These are phyloP conservation scores for Cordyceps tenuipes DNA, from an alignment of 2,329 filamentous ascomycete species.

Conservation along the genomic window DNA sequence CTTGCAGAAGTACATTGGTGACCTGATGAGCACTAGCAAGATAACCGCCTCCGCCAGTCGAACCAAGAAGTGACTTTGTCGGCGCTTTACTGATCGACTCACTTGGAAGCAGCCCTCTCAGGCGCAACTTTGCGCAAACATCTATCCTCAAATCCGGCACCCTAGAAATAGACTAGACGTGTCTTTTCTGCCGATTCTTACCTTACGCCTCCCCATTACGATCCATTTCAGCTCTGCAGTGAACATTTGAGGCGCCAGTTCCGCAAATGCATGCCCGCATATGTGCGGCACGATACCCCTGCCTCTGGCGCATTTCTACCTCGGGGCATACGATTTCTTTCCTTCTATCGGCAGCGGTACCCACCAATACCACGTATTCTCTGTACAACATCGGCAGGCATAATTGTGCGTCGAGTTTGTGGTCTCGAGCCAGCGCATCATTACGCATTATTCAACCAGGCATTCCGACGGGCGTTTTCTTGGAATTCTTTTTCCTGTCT, in stretches of 20 bases:
- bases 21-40: constrained; percentile 81
- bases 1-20: constrained; percentile 94
- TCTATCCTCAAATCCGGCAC: background rate
- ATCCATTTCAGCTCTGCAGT: constrained; percentile 3
- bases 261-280: constrained; percentile 1
- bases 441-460: background rate
- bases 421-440: background rate
- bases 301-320: constrained; percentile 6
- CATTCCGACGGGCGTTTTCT: constrained; percentile 8
- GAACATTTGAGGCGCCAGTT: constrained; percentile 10
- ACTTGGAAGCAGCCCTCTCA: background rate
- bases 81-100: background rate
- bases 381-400: constrained; percentile 9
- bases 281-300: constrained; percentile 10
- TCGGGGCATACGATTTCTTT: background rate
- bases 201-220: background rate
- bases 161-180: background rate
- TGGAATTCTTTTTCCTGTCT: background rate
- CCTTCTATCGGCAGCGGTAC: background rate
- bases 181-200: background rate
- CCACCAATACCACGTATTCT: background rate
- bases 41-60: constrained; percentile 52
- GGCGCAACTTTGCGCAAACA: background rate
- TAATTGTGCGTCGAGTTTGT: background rate
- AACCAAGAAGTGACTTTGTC: constrained; percentile 41